Evolutionary conservation across 1,139 yeast genomes (phyloP), one percentile per base, ranked within the genome.

Genomic region (Suhomyces bokatorum): DNA sequence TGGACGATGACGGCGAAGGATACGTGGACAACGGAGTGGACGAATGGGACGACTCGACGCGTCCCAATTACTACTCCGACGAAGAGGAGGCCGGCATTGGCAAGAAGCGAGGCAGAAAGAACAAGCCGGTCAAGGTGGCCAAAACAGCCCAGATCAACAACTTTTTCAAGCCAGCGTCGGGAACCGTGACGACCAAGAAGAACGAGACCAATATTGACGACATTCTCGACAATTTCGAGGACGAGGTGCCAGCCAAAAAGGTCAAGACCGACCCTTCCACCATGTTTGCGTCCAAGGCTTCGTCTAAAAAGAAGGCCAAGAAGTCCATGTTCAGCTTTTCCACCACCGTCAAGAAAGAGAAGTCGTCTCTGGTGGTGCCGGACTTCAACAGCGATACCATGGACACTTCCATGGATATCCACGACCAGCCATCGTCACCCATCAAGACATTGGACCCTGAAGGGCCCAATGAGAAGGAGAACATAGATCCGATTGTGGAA

Each of bases 11-110:
- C 52, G 96, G 96, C 12, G 85, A 83, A 53, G 95, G 95, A 0
- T 93, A 93, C 59, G 91, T 88, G 2, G 97, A 93, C 57, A 87
- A 86, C 39, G 98, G 98, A 42, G 88, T 78, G 12, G 95, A 91
- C 56, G 96, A 89, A 51, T 87, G 96, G 95, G 90, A 83, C 44
- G 79, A 72, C 31, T 66, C 73, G 10, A 69, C 73, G 9, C 68
- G 81, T 43, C 73, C 77, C 12, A 63, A 72, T 33, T 78, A 78
- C 56, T 77, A 77, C 44, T 78, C 81, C 0, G 85, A 80, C 42
- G 83, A 77, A 36, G 83, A 77, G 9, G 74, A 44, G 1, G 67
- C 59, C 1, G 63, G 55, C 20, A 52, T 60, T 14, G 60, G 62
- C 16, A 58, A 62, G 43, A 67, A 64, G 56, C 64, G 64, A 49